Evolutionary conservation across 2,329 filamentous ascomycete species (phyloP).

Genomic region (Mariannaea elegans): DNA sequence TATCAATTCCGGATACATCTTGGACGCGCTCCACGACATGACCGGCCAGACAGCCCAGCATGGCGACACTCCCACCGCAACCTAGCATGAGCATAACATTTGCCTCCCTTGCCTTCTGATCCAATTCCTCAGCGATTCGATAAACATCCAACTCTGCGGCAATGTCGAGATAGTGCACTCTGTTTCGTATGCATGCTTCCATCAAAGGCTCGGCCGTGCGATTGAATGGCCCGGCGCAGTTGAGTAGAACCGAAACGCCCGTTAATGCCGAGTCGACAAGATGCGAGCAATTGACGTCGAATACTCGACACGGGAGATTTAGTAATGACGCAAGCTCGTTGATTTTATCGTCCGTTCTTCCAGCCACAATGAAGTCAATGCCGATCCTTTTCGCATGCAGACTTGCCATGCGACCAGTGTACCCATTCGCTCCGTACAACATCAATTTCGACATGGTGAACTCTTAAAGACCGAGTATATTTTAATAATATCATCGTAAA

Average conservation of each 20-base stretch:
- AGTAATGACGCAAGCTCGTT: not conserved
- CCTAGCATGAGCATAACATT: not conserved
- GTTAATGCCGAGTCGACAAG: not conserved
- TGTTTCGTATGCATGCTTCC: not conserved
- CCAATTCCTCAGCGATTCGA: not conserved
- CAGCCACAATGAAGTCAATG: not conserved
- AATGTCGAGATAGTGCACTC: not conserved
- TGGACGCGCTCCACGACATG: not conserved
- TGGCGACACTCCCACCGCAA: slow-evolving; percentile 1
- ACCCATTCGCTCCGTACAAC: not conserved
- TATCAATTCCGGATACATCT: not conserved
- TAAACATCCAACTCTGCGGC: slow-evolving; percentile 1
- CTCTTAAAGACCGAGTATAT: too few relatives aligned
- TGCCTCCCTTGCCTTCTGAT: not conserved
- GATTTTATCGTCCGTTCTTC: not conserved
- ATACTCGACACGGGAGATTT: not conserved
- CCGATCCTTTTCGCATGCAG: not conserved
- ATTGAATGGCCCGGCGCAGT: not conserved
- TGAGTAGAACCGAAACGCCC: not conserved
- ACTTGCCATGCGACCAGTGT: not conserved
- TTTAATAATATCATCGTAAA: too few relatives aligned
- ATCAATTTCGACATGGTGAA: not conserved
- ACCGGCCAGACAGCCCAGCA: not conserved
- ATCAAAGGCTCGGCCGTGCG: not conserved
- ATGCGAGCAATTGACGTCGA: not conserved